Conservation (phyloP, 352 stramenopile genomes). For the Albugo candida region DNA sequence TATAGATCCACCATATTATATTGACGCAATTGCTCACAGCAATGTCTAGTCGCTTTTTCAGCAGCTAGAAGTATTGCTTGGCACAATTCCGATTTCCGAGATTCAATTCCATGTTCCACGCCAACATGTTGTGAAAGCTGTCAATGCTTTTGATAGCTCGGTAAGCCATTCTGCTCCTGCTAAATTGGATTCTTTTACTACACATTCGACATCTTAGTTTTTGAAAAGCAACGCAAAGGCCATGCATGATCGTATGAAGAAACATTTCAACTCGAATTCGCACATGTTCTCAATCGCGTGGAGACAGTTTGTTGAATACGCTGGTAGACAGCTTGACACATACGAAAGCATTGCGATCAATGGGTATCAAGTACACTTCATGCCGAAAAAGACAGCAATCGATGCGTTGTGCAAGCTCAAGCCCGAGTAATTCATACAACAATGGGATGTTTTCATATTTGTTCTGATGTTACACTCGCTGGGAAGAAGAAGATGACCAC, state of each 20-base stretch:
- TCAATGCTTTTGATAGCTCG: conserved; percentile 12
- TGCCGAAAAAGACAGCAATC: conserved; percentile 11
- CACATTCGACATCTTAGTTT: not conserved
- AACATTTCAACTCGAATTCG: conserved; percentile 29
- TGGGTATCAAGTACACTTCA: conserved; percentile 40
- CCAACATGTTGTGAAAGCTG: conserved; percentile 27
- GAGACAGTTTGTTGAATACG: conserved; percentile 30
- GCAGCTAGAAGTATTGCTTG: conserved; percentile 27
- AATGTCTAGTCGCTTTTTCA: conserved; percentile 23
- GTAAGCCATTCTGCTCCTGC: not conserved
- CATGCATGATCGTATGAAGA: conserved; percentile 60
- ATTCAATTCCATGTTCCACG: conserved; percentile 47
- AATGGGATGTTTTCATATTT: conserved; percentile 6
- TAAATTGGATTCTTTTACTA: not conserved
- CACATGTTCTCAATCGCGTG: conserved; percentile 34
- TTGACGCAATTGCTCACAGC: not conserved
- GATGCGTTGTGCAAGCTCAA: too few species aligned
- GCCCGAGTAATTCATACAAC: conserved; percentile 1
- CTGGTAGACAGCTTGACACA: conserved; percentile 19
- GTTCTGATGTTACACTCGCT: conserved; percentile 9
- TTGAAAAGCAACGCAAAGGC: conserved; percentile 20
- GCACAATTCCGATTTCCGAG: conserved; percentile 29
- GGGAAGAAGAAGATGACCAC: conserved; percentile 25
- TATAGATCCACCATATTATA: conserved; percentile 3
- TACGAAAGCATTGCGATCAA: conserved; percentile 34